Evolutionary conservation across 73 alveolate species (phyloP).

Genomic region (Uronychia binucleata): DNA sequence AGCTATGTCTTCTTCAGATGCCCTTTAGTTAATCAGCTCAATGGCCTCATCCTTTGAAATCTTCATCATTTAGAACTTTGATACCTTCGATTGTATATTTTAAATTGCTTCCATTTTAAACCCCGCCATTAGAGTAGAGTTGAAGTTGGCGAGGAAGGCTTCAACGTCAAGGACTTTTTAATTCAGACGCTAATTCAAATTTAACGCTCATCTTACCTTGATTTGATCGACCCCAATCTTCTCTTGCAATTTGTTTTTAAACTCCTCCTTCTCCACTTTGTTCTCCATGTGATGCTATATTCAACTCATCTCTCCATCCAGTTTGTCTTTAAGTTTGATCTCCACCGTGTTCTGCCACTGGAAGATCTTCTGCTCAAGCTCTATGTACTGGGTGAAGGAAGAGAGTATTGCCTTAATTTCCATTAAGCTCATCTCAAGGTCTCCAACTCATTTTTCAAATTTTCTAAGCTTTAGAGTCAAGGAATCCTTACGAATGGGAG

Average conservation of each 20-base stretch:
- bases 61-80: not conserved
- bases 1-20: not conserved
- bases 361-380: conserved; percentile 2
- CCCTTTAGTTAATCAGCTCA: not conserved
- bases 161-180: not conserved
- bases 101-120: not conserved
- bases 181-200: not conserved
- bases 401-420: conserved; percentile 10
- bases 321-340: too few relatives aligned
- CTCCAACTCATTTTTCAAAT: conserved; percentile 1
- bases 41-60: not conserved
- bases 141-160: not conserved
- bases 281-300: too few relatives aligned
- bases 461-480: conserved; percentile 1
- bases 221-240: too few relatives aligned
- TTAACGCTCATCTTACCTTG: not conserved
- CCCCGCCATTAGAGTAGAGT: not conserved
- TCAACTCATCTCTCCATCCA: too few relatives aligned
- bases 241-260: too few relatives aligned
- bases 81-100: not conserved
- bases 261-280: too few relatives aligned
- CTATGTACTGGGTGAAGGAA: not conserved
- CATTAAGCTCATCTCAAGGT: not conserved
- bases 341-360: conserved; percentile 5
- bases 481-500: conserved; percentile 22